A percentile compares a stretch with the other conserved stretches of the same genome.
These are phyloP conservation scores for Penicillium sp. DNA, from an alignment of 2,329 filamentous ascomycete genomes.

Conservation along the genomic window DNA sequence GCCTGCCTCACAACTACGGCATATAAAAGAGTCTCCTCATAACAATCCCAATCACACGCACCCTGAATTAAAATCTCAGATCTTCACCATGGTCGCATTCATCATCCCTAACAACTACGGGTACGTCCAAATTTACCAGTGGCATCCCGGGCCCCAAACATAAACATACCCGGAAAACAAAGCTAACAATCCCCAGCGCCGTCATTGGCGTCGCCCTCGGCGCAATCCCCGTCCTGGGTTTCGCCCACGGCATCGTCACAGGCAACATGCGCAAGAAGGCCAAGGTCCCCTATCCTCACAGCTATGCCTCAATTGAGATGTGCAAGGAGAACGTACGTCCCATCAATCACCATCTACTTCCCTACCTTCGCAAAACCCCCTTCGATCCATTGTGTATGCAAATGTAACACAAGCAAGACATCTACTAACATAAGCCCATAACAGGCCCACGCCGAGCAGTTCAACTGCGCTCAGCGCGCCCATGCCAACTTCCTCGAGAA, in stretches of 20 bases:
- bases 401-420: neutral
- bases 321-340: constrained; percentile 44
- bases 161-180: neutral
- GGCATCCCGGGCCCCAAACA: neutral
- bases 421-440: constrained; percentile 2
- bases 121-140: constrained; percentile 28
- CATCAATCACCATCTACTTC: neutral
- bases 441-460: constrained; percentile 44
- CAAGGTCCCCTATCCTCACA: constrained; percentile 55
- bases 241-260: constrained; percentile 51
- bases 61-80: no score
- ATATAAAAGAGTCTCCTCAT: constrained; percentile 10
- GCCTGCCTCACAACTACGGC: neutral
- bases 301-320: constrained; percentile 56
- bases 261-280: constrained; percentile 49
- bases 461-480: constrained; percentile 55
- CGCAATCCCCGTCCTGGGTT: constrained; percentile 52
- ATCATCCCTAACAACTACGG: constrained; percentile 49
- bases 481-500: constrained; percentile 61
- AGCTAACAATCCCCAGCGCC: constrained; percentile 43
- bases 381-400: neutral
- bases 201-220: constrained; percentile 54
- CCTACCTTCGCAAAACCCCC: neutral
- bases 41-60: neutral
- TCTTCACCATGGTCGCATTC: constrained; percentile 39